phyloP scores from a whole-genome alignment of 768 basidiomycete genomes.

The Heimioporus sp. region DNA sequence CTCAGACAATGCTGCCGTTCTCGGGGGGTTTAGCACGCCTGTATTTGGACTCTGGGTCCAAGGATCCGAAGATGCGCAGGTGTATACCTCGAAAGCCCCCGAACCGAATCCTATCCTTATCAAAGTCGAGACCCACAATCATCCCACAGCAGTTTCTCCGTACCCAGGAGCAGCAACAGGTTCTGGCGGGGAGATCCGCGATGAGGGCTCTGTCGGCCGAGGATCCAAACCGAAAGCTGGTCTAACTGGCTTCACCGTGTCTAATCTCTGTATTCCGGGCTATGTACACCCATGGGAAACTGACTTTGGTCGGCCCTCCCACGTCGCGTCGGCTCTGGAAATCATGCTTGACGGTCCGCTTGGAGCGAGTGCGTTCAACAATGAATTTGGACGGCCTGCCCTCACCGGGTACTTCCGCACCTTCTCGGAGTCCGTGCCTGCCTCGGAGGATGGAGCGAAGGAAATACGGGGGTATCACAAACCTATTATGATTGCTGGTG shows the following conservation, averaged over 20 bases:
- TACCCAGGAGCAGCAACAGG: conserved; percentile 99
- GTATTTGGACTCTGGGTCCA: conserved; percentile 61
- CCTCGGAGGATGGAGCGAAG: conserved; percentile 43
- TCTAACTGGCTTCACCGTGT: conserved; percentile 88
- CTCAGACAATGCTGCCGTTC: conserved; percentile 96
- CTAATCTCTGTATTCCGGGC: conserved; percentile 90
- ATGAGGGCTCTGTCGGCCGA: conserved; percentile 93
- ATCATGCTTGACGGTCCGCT: conserved; percentile 98
- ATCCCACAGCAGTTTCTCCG: conserved; percentile 97
- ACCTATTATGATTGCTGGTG: conserved; percentile 99
- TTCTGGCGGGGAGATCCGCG: conserved; percentile 96
- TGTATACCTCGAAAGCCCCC: conserved; percentile 52
- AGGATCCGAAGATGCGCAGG: conserved; percentile 21
- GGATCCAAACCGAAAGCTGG: conserved; percentile 98
- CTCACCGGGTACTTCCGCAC: conserved; percentile 94
- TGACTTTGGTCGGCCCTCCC: conserved; percentile 84
- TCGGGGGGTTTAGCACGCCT: conserved; percentile 67
- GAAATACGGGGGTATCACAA: conserved; percentile 97
- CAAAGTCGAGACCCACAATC: conserved; percentile 99
- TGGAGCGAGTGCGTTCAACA: conserved; percentile 95
- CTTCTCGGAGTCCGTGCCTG: conserved; percentile 75
- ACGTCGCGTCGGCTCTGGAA: conserved; percentile 91
- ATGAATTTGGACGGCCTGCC: conserved; percentile 95
- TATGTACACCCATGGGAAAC: conserved; percentile 95
- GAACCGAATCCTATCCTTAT: conserved; percentile 88